phyloP scores from a whole-genome alignment of 2,329 filamentous ascomycete species.

The Aureobasidium pullulans region DNA sequence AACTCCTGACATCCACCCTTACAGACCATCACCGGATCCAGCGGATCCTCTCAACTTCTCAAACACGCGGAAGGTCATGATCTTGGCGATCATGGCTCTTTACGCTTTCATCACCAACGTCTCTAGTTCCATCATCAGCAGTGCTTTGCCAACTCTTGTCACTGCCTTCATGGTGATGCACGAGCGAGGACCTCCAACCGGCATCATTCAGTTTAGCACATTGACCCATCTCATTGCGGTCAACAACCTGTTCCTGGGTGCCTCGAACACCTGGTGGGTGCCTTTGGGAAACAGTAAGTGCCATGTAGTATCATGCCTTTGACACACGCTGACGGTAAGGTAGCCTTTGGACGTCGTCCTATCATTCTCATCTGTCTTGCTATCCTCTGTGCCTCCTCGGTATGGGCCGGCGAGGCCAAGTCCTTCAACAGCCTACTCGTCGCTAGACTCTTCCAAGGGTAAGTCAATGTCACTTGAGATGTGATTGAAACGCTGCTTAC shows the following conservation, averaged over 20 bases:
- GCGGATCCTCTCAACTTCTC: conserved; percentile 36
- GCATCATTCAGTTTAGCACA: conserved; percentile 21
- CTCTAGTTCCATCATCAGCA: conserved; percentile 29
- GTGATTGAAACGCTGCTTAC: background rate
- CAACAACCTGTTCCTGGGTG: conserved; percentile 33
- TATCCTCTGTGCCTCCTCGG: conserved; percentile 28
- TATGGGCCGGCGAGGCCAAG: conserved; percentile 34
- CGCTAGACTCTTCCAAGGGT: conserved; percentile 32
- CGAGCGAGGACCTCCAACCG: conserved; percentile 13
- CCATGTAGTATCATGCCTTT: no score
- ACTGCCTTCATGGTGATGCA: conserved; percentile 22
- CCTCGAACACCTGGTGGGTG: conserved; percentile 35
- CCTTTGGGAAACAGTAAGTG: conserved; percentile 30
- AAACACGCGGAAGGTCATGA: conserved; percentile 28
- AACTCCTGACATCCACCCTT: background rate
- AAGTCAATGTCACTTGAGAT: no score
- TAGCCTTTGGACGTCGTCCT: conserved; percentile 31
- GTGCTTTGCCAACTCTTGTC: conserved; percentile 30
- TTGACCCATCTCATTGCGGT: conserved; percentile 32
- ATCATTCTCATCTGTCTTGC: conserved; percentile 30
- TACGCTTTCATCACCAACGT: conserved; percentile 33
- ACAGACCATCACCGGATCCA: conserved; percentile 31
- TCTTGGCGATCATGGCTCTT: conserved; percentile 32
- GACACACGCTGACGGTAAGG: background rate
- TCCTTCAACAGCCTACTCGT: conserved; percentile 31